Percentiles rank a stretch among this genome's conserved stretches.
Conservation (phyloP, 495 filamentous ascomycete species). For the Xanthoparmelia taractica region DNA sequence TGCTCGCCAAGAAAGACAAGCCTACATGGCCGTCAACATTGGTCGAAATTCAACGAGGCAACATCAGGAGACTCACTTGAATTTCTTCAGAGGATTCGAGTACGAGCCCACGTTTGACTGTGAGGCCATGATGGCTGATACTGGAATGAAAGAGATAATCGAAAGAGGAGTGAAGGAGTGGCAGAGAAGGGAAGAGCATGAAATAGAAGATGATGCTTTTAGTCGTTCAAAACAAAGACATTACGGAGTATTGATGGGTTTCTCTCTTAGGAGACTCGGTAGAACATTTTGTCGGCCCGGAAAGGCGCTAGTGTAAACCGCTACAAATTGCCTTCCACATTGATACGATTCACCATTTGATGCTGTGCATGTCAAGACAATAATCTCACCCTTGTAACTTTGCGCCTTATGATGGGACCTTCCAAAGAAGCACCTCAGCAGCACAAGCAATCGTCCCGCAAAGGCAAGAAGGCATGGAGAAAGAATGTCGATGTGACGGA, state of each 20-base stretch:
- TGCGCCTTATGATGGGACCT: conserved; percentile 3
- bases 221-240: conserved; percentile 7
- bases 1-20: conserved; percentile 96
- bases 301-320: neutral
- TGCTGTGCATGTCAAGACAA: neutral
- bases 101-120: conserved; percentile 69
- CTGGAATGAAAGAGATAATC: neutral
- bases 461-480: conserved; percentile 97
- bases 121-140: conserved; percentile 30
- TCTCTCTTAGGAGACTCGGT: conserved; percentile 8
- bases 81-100: conserved; percentile 99
- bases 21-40: conserved; percentile 40
- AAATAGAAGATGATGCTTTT: neutral
- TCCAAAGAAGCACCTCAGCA: conserved; percentile 43
- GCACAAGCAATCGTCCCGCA: conserved; percentile 79
- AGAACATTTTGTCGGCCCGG: neutral
- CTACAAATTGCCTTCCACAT: neutral
- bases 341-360: neutral
- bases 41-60: conserved; percentile 5
- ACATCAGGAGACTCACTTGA: conserved; percentile 61
- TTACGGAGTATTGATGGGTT: conserved; percentile 2
- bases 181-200: conserved; percentile 6
- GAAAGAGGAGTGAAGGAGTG: neutral
- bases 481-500: conserved; percentile 93
- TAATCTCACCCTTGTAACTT: neutral